Evolutionary conservation across 2,329 filamentous ascomycete species (phyloP), one percentile per base, ranked within the genome.

Genomic region (Verticillium isaacii): DNA sequence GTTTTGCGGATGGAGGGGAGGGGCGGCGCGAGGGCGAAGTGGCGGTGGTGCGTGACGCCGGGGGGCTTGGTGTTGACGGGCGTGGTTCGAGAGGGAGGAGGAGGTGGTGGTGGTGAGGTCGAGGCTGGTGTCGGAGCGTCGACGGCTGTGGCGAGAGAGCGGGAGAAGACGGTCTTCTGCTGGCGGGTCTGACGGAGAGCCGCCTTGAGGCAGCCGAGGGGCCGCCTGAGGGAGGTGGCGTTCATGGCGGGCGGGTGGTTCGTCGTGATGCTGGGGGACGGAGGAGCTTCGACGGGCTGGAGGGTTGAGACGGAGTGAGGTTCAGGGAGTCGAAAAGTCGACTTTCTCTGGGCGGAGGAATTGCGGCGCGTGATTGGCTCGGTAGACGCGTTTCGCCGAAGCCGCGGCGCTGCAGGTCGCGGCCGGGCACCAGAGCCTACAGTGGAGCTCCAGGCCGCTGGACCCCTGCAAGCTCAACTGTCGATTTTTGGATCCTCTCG

Each of bases 151-250:
- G 80, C 78, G 73, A 88, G 76, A 63, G 80, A 78, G 45, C 45
- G 45, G 19, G 45, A 23, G 45, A 52, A 8, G 45, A 52, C 67
- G 15, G 71, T 66, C 56, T 72, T 77, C 61, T 84, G 82, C 64
- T 82, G 82, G 65, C 85, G 79, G 56, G 82, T 76, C 71, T 85
- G 82, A 66, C 88, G 81, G 68, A 92, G 72, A 41, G 85, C 77
- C 34, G 85, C 79, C 76, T 90, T 91, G 73, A 91, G 85, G 76
- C 86, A 89, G 81, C 86, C 85, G 71, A 91, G 76, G 65, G 90
- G 89, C 84, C 89, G 87, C 77, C 85, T 77, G 71, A 82, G 71
- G 63, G 83, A 76, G 66, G 85, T 80, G 67, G 84, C 81, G 82
- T 91, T 92, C 80, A 82, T 85, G 66, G 70, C 77, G 69, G 64